Percentiles rank a stretch among this genome's conserved stretches.
Evolutionary conservation across 176 grass and related monocot genomes (phyloP).

Genomic region (Oryza meridionalis): DNA sequence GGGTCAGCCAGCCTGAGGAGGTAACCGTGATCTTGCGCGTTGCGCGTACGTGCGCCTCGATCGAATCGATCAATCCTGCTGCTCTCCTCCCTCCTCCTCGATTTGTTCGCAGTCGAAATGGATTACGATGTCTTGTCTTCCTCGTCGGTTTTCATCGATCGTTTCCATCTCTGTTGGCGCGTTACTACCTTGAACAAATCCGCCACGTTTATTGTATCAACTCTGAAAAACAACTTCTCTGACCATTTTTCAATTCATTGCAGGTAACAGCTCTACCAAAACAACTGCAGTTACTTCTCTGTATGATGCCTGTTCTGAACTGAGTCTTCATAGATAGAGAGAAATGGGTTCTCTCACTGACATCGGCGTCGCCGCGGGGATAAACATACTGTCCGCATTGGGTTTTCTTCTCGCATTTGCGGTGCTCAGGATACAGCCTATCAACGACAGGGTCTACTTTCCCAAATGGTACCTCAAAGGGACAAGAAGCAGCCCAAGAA

Average conservation of each 20-base stretch:
- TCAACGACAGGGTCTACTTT: constrained; percentile 94
- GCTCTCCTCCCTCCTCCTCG: neutral
- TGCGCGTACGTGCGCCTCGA: neutral
- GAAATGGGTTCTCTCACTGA: constrained; percentile 77
- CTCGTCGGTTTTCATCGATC: neutral
- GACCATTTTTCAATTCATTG: neutral
- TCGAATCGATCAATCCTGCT: neutral
- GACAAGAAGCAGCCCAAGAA: constrained; percentile 77
- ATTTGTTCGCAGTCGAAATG: neutral
- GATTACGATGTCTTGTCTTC: neutral
- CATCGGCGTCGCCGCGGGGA: constrained; percentile 66
- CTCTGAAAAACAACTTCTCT: too few relatives aligned
- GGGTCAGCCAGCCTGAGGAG: neutral
- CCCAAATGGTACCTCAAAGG: constrained; percentile 96
- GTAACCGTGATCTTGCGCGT: neutral
- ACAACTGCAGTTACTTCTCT: neutral
- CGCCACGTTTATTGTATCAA: too few relatives aligned
- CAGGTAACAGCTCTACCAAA: constrained; percentile 25
- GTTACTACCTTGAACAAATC: neutral
- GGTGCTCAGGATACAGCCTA: constrained; percentile 76
- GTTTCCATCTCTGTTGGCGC: neutral
- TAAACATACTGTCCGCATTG: constrained; percentile 83
- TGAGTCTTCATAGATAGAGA: constrained; percentile 32
- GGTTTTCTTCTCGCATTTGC: constrained; percentile 85
- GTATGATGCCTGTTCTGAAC: constrained; percentile 22